These are phyloP conservation scores for Penicillium maclennaniae DNA, from an alignment of 495 filamentous ascomycete genomes.

Conservation along the genomic window DNA sequence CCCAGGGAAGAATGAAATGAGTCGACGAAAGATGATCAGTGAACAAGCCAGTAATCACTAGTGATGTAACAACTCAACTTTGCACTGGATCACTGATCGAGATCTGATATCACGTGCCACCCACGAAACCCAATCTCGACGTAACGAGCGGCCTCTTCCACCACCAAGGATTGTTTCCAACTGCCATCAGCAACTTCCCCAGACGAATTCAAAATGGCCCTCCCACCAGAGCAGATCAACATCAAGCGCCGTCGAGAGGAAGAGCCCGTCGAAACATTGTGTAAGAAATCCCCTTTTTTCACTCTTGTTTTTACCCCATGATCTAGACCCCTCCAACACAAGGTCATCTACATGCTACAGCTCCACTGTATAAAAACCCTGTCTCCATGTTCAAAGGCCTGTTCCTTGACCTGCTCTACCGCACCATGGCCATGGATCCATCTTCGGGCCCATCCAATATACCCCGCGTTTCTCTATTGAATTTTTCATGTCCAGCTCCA, in stretches of 20 bases:
- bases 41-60: background rate
- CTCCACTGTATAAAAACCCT: background rate
- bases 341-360: background rate
- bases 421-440: background rate
- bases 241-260: slow-evolving; percentile 56
- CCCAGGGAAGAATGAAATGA: slow-evolving; percentile 18
- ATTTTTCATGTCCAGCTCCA: background rate
- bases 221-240: slow-evolving; percentile 52
- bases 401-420: background rate
- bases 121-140: slow-evolving; percentile 11
- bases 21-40: slow-evolving; percentile 14
- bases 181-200: background rate
- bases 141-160: background rate
- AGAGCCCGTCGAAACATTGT: slow-evolving; percentile 53
- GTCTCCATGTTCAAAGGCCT: background rate
- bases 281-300: slow-evolving; percentile 31
- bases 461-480: background rate
- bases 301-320: slow-evolving; percentile 17
- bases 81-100: background rate
- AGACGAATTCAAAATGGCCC: slow-evolving; percentile 27
- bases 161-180: background rate
- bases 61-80: background rate
- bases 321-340: slow-evolving; percentile 15
- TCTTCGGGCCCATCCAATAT: background rate
- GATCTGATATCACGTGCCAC: slow-evolving; percentile 4